These are phyloP conservation scores for Suillus subalutaceus DNA, from an alignment of 768 basidiomycete species.

Conservation along the genomic window DNA sequence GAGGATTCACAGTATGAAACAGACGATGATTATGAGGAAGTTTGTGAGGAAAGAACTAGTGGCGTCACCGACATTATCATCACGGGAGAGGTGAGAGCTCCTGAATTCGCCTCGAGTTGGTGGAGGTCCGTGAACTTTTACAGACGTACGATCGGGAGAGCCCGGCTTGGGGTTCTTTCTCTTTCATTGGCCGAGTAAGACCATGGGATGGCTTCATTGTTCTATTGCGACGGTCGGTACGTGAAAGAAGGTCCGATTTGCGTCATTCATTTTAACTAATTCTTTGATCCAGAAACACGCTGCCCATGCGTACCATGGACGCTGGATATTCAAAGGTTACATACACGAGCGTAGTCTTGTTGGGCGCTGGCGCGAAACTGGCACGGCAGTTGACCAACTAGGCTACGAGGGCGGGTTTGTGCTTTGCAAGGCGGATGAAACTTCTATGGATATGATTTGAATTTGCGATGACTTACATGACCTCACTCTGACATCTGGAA, in stretches of 20 bases:
- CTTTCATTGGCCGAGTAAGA: constrained; percentile 49
- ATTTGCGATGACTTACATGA: neutral
- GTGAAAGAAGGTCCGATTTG: constrained; percentile 19
- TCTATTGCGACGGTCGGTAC: constrained; percentile 48
- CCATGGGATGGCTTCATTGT: constrained; percentile 55
- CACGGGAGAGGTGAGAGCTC: constrained; percentile 47
- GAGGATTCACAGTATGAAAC: constrained; percentile 16
- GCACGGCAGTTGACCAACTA: constrained; percentile 38
- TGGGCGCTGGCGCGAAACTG: constrained; percentile 57
- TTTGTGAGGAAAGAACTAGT: constrained; percentile 39
- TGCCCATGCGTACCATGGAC: constrained; percentile 35
- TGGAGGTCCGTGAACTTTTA: neutral
- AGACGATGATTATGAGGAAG: constrained; percentile 46
- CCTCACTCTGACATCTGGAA: neutral
- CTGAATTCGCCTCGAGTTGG: neutral
- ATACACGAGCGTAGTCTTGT: constrained; percentile 51
- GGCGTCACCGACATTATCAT: constrained; percentile 55
- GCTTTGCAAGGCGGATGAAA: constrained; percentile 38
- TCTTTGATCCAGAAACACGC: constrained; percentile 37
- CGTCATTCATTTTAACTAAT: constrained; percentile 10
- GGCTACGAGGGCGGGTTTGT: constrained; percentile 57
- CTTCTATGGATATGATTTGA: constrained; percentile 3
- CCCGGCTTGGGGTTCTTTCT: constrained; percentile 52
- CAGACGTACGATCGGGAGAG: constrained; percentile 48
- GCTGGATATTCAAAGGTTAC: constrained; percentile 57